Evolutionary conservation across 148 eudicot genomes (phyloP), one percentile per base, ranked within the genome.

Genomic region (Arctostaphylos glauca): DNA sequence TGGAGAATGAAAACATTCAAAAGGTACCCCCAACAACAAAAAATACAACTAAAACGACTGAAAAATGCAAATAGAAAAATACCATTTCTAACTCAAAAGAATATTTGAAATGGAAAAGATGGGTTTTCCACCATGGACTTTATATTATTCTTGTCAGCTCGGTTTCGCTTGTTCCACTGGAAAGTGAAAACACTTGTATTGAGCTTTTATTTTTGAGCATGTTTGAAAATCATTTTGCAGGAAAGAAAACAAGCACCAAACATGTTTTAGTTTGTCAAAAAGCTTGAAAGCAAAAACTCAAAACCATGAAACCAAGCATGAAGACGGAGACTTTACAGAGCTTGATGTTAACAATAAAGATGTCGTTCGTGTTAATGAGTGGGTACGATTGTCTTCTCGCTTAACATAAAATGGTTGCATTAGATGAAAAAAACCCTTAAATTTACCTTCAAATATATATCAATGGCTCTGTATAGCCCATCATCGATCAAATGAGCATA

Each of bases 401-500:
- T 18, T 43, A 44, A 71, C 23, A 71, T 43, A 13, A 21, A 19
- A 66, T 4, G 47, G 73, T 19, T 44, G 31, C 6, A 44, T 41
- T 19, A 56, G 4, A 19, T 23, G 9, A n/a, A 14, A 31, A 60
- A 66, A 66, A 25, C 10, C 15, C 47, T 41, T 18, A 58, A 78
- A 71, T 53, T 75, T 88, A 91, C 97, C 93, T 92, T 93, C 25
- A 93, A 72, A 82, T 87, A 93, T 83, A 93, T 88, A 81, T 93
- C 97, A 38, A 90, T 81, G 3, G 93, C 94, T 85, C 93, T 86
- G 74, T 93, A 93, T 71, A 93, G 92, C 64, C 94, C 97, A 84
- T 93, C 97, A 79, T 90, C 93, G 23, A 94, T 90, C 4, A 92
- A 92, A 62, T 95, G 95, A 53, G 95, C 93, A 86, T 92, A 91